These are phyloP conservation scores for Amaranthus hypochondriacus DNA, from an alignment of 148 eudicot genomes.

Conservation along the genomic window DNA sequence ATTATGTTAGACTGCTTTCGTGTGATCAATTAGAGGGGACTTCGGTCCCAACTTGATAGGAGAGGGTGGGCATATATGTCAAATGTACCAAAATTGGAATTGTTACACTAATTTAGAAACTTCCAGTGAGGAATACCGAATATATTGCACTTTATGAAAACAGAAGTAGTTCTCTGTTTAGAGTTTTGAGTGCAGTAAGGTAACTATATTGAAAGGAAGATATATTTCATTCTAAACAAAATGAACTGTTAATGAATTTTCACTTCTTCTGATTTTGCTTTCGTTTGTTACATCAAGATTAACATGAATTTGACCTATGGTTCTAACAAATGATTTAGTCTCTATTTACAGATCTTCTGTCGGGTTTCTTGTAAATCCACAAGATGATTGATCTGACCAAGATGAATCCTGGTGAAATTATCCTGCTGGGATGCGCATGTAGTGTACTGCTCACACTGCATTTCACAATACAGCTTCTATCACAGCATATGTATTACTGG, in stretches of 20 bases:
- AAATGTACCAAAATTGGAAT: too few species aligned
- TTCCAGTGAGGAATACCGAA: too few species aligned
- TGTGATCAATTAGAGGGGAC: too few species aligned
- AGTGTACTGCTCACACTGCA: conserved; percentile 57
- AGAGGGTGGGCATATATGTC: too few species aligned
- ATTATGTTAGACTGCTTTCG: too few species aligned
- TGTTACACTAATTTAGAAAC: too few species aligned
- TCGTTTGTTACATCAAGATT: background rate
- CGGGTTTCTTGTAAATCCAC: conserved; percentile 17
- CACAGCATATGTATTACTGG: conserved; percentile 87
- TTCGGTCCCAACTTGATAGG: too few species aligned
- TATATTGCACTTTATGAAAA: too few species aligned
- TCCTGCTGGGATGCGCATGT: conserved; percentile 41
- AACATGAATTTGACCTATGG: background rate
- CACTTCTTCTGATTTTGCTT: background rate
- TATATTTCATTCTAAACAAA: background rate
- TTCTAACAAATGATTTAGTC: conserved; percentile 4
- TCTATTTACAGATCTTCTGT: conserved; percentile 25
- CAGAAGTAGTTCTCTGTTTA: background rate
- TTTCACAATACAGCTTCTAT: conserved; percentile 68
- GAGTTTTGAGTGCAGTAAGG: background rate
- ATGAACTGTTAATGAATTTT: background rate
- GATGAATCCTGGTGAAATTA: conserved; percentile 41
- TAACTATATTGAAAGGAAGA: background rate
- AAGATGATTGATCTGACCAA: conserved; percentile 40